These are phyloP conservation scores for Sarcodon sp. DNA, from an alignment of 768 basidiomycete species.

Conservation along the genomic window DNA sequence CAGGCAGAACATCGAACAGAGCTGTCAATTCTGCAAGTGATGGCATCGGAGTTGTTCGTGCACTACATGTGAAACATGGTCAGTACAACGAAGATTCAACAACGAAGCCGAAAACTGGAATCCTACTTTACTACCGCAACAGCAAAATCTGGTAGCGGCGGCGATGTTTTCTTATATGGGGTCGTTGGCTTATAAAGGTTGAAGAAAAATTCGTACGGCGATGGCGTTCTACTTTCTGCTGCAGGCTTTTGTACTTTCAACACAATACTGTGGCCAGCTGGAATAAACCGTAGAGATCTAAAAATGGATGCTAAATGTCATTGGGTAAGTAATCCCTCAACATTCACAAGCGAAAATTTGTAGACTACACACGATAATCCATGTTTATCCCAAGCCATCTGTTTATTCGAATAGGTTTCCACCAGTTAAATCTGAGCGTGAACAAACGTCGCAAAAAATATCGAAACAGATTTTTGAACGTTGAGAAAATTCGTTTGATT, in stretches of 20 bases:
- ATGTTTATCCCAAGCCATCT: slow-evolving; percentile 36
- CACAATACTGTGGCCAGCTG: slow-evolving; percentile 45
- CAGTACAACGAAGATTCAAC: neutral
- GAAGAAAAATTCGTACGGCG: slow-evolving; percentile 77
- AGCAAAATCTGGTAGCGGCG: slow-evolving; percentile 74
- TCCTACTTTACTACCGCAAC: slow-evolving; percentile 78
- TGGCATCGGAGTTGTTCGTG: slow-evolving; percentile 73
- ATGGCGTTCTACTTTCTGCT: slow-evolving; percentile 10
- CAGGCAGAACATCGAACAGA: slow-evolving; percentile 59
- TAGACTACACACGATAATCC: slow-evolving; percentile 32
- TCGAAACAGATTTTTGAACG: slow-evolving; percentile 18
- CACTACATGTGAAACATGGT: slow-evolving; percentile 31
- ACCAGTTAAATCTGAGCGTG: slow-evolving; percentile 39
- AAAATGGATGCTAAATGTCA: slow-evolving; percentile 47
- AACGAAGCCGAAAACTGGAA: neutral
- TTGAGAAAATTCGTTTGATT: slow-evolving; percentile 19
- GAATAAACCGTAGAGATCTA: slow-evolving; percentile 56
- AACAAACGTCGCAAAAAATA: slow-evolving; percentile 16
- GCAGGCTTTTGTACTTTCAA: slow-evolving; percentile 20
- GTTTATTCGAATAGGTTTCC: slow-evolving; percentile 43
- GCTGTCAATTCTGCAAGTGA: slow-evolving; percentile 63
- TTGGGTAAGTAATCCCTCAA: neutral
- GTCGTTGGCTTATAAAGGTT: slow-evolving; percentile 89
- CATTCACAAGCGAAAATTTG: neutral
- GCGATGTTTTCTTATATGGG: slow-evolving; percentile 65